A percentile compares a stretch with the other conserved stretches of the same genome.
Evolutionary conservation across 176 grass and related monocot species (phyloP).

Genomic region (Paspalum vaginatum): DNA sequence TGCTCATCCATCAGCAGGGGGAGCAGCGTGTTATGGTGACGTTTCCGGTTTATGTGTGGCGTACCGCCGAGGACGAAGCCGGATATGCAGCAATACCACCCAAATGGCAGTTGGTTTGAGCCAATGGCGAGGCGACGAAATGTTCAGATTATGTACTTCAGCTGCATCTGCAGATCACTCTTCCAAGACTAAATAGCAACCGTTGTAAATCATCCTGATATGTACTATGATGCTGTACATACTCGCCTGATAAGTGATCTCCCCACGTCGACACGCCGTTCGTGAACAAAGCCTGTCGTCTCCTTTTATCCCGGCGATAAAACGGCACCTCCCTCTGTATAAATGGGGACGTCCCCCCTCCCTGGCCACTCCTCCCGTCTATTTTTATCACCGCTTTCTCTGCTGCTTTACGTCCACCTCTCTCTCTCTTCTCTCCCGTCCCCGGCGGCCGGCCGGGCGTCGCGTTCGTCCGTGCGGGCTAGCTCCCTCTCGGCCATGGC

Average conservation of each 20-base stretch:
- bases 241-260: too few relatives aligned
- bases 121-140: background rate
- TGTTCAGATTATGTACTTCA: background rate
- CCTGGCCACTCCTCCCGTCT: background rate
- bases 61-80: too few relatives aligned
- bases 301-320: background rate
- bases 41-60: too few relatives aligned
- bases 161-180: background rate
- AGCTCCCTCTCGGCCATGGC: conserved; percentile 32
- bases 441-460: conserved; percentile 37
- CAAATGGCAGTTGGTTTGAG: background rate
- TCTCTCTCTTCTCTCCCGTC: background rate
- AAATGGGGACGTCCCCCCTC: background rate
- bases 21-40: too few relatives aligned
- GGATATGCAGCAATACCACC: background rate
- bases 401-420: background rate
- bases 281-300: background rate
- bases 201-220: background rate
- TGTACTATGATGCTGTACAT: too few relatives aligned
- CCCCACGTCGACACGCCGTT: background rate
- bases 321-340: background rate
- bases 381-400: conserved; percentile 20
- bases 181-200: background rate
- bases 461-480: background rate
- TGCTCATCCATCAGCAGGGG: too few relatives aligned